These are phyloP conservation scores for Cystoisospora suis DNA, from an alignment of 169 alveolate genomes.

Conservation along the genomic window DNA sequence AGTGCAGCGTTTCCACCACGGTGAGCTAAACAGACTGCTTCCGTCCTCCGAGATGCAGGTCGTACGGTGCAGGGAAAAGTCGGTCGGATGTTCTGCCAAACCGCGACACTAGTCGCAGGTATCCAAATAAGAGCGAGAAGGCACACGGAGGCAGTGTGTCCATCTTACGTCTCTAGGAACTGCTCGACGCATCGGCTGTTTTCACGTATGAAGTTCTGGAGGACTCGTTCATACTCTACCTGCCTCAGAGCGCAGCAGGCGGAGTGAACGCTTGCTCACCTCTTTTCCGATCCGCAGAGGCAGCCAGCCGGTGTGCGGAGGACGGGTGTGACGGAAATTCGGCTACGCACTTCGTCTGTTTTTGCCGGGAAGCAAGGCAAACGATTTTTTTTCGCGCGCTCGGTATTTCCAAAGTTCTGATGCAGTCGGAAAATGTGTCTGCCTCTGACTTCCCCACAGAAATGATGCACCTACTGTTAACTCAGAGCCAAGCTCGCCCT, in stretches of 20 bases:
- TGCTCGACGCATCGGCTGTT: conserved; percentile 15
- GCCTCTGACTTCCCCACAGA: background rate
- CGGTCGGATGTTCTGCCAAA: too few species aligned
- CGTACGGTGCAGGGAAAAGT: too few species aligned
- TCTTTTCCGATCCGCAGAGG: background rate
- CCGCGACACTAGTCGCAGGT: too few species aligned
- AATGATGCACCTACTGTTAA: background rate
- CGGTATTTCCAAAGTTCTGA: too few species aligned
- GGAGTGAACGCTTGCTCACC: background rate
- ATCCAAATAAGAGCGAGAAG: too few species aligned
- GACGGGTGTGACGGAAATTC: too few species aligned
- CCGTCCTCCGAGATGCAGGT: too few species aligned
- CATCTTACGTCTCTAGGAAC: conserved; percentile 22
- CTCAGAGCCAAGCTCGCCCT: background rate
- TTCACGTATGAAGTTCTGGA: conserved; percentile 17
- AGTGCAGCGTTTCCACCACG: too few species aligned
- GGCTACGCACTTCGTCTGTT: too few species aligned
- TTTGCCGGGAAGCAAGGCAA: background rate
- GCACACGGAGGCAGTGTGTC: too few species aligned
- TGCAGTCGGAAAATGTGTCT: background rate
- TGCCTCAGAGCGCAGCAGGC: background rate
- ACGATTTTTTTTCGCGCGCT: background rate
- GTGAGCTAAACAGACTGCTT: too few species aligned
- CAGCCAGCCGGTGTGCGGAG: too few species aligned
- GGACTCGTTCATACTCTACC: conserved; percentile 24